Evolutionary conservation across 2,329 filamentous ascomycete species (phyloP), one percentile per base, ranked within the genome.

Genomic region (Tolypocladium nubicola): DNA sequence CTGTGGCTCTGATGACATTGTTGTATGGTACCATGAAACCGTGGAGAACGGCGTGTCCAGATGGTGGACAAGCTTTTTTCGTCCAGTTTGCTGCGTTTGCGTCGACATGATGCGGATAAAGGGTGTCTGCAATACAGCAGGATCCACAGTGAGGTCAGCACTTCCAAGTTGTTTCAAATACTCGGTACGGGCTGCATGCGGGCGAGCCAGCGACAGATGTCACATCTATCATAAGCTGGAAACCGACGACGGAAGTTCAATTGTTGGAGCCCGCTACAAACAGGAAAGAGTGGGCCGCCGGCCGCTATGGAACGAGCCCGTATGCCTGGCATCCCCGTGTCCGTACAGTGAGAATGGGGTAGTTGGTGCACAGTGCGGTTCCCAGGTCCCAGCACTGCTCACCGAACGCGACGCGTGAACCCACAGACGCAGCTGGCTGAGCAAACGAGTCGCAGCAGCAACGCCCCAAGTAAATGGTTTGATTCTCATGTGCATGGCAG

Each of bases 31-130:
- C 87, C 85, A 88, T 68, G 78, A 69, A 13, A 79, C 74, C 7
- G 75, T 70, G 2, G 85, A 83, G 66, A 82, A 89, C 0, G 86
- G 85, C 3, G 82, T 83, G 53, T 87, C 84, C 30, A 87, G 77
- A 63, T 85, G 84, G 66, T 86, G 84, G 21, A 86, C 73, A 10
- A 82, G 75, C 66, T 80, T 86, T 59, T 81, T 86, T 50, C 78
- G 77, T 19, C 56, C 58, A 2, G 62, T 56, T 50, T 64, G 63
- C 41, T 64, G 57, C n/a, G 59, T 56, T 49, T 61, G 52, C 26
- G 61, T 60, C 8, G 68, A 57, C 69, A 71, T 71, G 13, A 6
- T 47, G 47, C 47, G 26, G 30, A 1, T 4, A 21, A 35, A 2
- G 10, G 11, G 30, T 10, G 8, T 33, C 14, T 49, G 45, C 45